These are phyloP conservation scores for Prunus salicina DNA, from an alignment of 306 rosid genomes.

Conservation along the genomic window DNA sequence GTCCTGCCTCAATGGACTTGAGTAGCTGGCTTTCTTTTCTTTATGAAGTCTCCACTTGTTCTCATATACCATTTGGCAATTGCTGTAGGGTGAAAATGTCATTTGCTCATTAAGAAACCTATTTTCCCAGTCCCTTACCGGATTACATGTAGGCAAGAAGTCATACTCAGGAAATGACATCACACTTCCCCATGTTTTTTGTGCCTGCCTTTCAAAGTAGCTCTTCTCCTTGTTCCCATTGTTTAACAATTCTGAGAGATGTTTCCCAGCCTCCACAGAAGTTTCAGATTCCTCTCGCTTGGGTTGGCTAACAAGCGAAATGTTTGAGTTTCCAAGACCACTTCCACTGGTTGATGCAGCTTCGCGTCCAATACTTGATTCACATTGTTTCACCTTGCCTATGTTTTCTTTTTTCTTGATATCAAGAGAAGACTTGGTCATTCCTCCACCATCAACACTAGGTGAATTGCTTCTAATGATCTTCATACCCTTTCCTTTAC, in stretches of 20 bases:
- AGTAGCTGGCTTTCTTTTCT: conserved; percentile 26
- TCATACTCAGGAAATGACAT: conserved; percentile 35
- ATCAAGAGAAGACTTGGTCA: conserved; percentile 28
- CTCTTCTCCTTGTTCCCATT: conserved; percentile 27
- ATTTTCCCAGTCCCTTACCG: conserved; percentile 4
- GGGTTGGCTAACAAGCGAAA: conserved; percentile 11
- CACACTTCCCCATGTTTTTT: conserved; percentile 28
- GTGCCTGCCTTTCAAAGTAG: conserved; percentile 18
- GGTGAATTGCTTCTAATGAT: conserved; percentile 27
- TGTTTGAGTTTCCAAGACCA: conserved; percentile 17
- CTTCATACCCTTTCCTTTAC: conserved; percentile 27
- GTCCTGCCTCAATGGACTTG: conserved; percentile 25
- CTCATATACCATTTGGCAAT: conserved; percentile 25
- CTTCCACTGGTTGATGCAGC: conserved; percentile 39
- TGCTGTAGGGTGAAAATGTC: conserved; percentile 30
- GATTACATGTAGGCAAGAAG: conserved; percentile 31
- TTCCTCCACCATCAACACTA: conserved; percentile 12
- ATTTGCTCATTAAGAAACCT: conserved; percentile 4
- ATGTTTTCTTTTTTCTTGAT: conserved; percentile 21
- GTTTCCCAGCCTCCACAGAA: conserved; percentile 23
- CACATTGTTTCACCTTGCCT: conserved; percentile 30
- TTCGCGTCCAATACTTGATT: conserved; percentile 34
- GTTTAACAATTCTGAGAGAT: conserved; percentile 24
- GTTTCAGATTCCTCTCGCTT: conserved; percentile 30
- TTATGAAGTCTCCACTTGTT: conserved; percentile 37